Base-by-base conservation (phyloP, 331 rosid genomes). In the Quercus phellos region DNA sequence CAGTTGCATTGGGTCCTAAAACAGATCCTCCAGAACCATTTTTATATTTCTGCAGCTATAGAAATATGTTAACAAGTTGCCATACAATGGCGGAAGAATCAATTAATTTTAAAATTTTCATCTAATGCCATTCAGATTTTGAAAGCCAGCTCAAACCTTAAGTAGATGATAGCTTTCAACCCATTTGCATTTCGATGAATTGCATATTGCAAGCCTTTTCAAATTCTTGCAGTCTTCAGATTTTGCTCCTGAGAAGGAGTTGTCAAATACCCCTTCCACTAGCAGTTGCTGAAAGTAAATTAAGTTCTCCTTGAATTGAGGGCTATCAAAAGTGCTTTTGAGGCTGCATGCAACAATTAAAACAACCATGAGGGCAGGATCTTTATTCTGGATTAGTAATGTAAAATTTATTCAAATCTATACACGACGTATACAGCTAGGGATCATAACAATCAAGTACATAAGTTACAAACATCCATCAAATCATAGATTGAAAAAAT, bases 151-250 rank as follows among this genome's bases (percentile, higher is more conserved):
- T 70, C 83, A 81, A 85, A 95, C 99, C 99, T 93, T 91, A 12
- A 91, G 85, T 63, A 69, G 84, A 71, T 82, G 87, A 84, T 91
- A 85, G 81, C 84, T 90, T 76, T 91, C 98, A 54, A 93, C 90
- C 99, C 98, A 95, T 85, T 89, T 87, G 51, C 87, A 89, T 85
- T 91, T 93, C 4, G 85, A 85, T 3, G 87, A 80, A 82, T 86
- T 87, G 87, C 80, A 75, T 26, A 95, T 54, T 16, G 87, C 93
- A 79, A 91, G 91, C 86, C 88, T 88, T 85, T 83, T 89, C 83
- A 95, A 82, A 66, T 91, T 89, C 87, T 83, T 91, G 89, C 96
- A 90, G 80, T 95, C 99, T 80, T 95, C 99, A 4, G 86, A 85
- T 80, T 90, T 95, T 61, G 82, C 82, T 76, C 90, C 97, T 0